Conservation (phyloP, 495 filamentous ascomycete species). For the Evernia prunastri region DNA sequence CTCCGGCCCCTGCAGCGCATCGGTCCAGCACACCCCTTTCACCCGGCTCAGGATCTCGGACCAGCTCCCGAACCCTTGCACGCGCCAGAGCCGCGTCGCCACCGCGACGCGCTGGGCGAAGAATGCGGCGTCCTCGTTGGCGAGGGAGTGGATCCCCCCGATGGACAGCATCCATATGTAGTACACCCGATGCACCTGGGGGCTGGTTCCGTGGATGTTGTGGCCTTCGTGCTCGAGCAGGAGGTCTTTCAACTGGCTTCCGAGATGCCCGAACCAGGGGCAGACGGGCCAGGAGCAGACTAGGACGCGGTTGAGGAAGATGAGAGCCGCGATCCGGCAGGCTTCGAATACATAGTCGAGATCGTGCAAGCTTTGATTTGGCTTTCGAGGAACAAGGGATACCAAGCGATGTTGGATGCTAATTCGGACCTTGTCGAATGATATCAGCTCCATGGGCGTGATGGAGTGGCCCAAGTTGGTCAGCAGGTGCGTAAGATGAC, state of each 20-base stretch:
- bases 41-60: background rate
- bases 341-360: slow-evolving; percentile 1
- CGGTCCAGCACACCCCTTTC: background rate
- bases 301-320: background rate
- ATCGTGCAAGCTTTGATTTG: background rate
- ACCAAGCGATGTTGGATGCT: background rate
- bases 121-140: background rate
- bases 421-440: background rate
- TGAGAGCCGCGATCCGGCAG: background rate
- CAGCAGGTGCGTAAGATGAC: background rate
- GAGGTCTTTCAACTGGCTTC: background rate
- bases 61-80: background rate
- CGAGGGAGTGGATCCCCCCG: background rate
- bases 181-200: background rate
- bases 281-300: background rate
- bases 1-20: background rate
- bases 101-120: background rate
- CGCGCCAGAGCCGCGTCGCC: background rate
- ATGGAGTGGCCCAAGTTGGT: background rate
- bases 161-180: background rate
- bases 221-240: background rate
- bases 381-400: background rate
- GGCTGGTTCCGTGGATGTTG: no score
- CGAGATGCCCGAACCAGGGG: background rate
- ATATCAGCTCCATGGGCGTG: background rate